Base-by-base conservation (phyloP, 2,329 filamentous ascomycete species). In the Colletotrichum sidae region DNA sequence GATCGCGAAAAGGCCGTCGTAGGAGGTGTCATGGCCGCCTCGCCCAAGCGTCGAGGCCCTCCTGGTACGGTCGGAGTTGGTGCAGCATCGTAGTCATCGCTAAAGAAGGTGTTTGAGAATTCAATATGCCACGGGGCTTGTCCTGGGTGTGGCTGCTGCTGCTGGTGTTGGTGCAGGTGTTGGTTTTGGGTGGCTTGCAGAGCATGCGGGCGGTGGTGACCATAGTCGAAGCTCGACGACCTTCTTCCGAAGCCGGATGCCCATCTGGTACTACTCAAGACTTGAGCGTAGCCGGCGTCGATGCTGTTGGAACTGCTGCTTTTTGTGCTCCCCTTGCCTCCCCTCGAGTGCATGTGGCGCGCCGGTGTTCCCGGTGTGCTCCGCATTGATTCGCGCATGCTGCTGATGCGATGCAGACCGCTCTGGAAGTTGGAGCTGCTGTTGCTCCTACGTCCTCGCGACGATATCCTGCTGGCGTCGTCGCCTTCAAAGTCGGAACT, bases 51-150 rank as follows among this genome's bases (percentile, higher is more conserved):
- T 65, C 93, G 88, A 61, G 94, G 93, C 6, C 94, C 94, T 53
- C 86, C 90, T 39, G 93, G 93, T 41, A 97, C 85, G 35, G 89
- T 94, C 6, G 95, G 95, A 42, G 91, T 95, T 12, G 95, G 94
- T 34, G 94, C 94, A 55, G 93, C 92, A 74, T 96, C 92, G 78
- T 90, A 89, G 71, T 91, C 87, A 72, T 85, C 78, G 69, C 69
- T 73, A 69, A 84, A 78, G 69, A 84, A 83, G 62, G 78, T 79
- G 69, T 80, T 82, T 62, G 82, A 77, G 67, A 84, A 82, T 47
- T 86, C 83, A 67, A 81, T 73, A 68, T 83, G 81, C 80, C 83
- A 85, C 54, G 72, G 69, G 33, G 72, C 67, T 54, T 70, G 69
- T n/a, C 70, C 71, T 56, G 73, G 76, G 6, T 34, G 15, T 17